Base-by-base conservation (phyloP, 495 filamentous ascomycete species). In the Talaromyces wortmannii region DNA sequence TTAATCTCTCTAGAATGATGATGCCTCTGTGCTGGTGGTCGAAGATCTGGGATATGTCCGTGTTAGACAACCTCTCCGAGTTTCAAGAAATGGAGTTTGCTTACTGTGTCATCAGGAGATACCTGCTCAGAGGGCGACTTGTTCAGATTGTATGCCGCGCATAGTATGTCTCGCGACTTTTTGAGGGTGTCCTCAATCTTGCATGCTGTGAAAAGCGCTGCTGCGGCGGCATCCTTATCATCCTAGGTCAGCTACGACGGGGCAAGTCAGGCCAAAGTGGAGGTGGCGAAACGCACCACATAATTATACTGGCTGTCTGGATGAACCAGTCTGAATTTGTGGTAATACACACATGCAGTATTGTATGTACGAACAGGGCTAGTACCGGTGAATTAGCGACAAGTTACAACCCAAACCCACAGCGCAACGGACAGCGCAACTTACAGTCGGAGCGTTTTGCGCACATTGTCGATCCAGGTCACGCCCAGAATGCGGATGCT, bases 181-280 rank as follows among this genome's bases (percentile, higher is more conserved):
- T 98, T 97, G 47, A 97, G 77, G 2, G 94, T 97, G 66, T 98
- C 94, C 64, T 98, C 94, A 45, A 92, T 91, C 69, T 98, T 98
- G 80, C 92, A 97, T 36, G 91, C 91, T 15, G 88, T 86, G 62
- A 97, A 92, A 31, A 98, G 76, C 31, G 89, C 84, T 11, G 94
- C 92, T 0, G 91, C 82, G 4, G 91, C 89, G 5, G 90, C 91
- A 66, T 97, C 94, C 81, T 86, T 31, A 50, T 10, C 16, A 7
- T 16, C 48, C 12, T 62, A 23, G 50, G 55, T 71, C 44, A 71
- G 60, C 44, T 11, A n/a, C 7, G 23, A 23, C 23, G 23, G 50
- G 16, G 13, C 17, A 13, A 2, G 31, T 0, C 2, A 31, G 13
- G 13, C 7, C 6, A 2, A 30, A 29, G 17, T 5, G 15, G 8